Evolutionary conservation across 108 stramenopile species (phyloP).

Genomic region (Cafeteria roenbergensis): DNA sequence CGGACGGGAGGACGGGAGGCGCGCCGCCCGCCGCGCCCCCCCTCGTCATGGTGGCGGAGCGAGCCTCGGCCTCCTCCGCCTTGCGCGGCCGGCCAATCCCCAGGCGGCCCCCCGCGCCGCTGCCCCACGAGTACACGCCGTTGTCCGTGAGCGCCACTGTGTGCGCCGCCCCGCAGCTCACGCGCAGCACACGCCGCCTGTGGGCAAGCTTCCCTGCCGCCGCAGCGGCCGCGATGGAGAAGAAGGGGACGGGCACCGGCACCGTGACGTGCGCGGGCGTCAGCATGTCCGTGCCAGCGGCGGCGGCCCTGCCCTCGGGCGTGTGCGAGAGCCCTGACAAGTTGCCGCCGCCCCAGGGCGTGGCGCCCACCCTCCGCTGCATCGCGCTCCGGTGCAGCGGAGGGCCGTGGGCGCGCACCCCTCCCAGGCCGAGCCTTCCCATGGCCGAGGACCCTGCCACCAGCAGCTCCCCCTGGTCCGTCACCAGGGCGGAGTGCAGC

Average conservation of each 20-base stretch:
- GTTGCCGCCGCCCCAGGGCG: constrained; percentile 43
- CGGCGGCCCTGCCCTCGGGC: constrained; percentile 23
- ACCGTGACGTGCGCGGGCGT: background rate
- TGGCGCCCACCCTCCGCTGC: constrained; percentile 2
- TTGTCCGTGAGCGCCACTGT: constrained; percentile 37
- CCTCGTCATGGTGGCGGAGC: no score
- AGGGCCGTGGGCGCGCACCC: background rate
- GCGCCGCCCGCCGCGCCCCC: no score
- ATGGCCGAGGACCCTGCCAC: no score
- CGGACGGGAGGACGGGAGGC: no score
- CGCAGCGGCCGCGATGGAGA: constrained; percentile 33
- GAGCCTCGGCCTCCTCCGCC: constrained; percentile 1
- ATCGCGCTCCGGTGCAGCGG: background rate
- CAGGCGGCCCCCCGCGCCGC: constrained; percentile 49
- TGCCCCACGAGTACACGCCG: constrained; percentile 50
- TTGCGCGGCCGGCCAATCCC: constrained; percentile 40
- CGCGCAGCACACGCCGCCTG: constrained; percentile 25
- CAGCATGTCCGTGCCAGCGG: constrained; percentile 15
- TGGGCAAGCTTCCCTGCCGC: constrained; percentile 24
- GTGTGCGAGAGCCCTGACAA: constrained; percentile 42
- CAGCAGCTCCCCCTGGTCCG: background rate
- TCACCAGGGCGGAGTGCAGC: constrained; percentile 3
- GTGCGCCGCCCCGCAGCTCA: constrained; percentile 56
- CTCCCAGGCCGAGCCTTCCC: background rate
- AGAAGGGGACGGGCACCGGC: constrained; percentile 1